Evolutionary conservation across 2,329 filamentous ascomycete species (phyloP).

Genomic region (Paracorniculantispora psalliotae): DNA sequence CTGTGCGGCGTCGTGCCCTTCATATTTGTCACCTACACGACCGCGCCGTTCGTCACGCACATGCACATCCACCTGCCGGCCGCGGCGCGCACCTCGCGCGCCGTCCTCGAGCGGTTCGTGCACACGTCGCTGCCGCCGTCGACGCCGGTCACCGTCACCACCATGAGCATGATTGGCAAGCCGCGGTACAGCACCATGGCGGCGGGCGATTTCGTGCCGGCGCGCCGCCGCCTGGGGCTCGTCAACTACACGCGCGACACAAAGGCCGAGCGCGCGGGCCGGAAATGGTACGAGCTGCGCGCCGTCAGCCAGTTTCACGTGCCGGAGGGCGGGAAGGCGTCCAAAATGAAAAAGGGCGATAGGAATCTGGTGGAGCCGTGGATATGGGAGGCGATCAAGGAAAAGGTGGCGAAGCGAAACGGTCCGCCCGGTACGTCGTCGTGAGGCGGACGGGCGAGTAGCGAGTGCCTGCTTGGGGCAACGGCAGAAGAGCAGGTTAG

Average conservation of each 20-base stretch:
- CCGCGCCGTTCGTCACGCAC: conserved; percentile 66
- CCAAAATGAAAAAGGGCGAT: conserved; percentile 7
- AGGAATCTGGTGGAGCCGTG: conserved; percentile 31
- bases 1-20: conserved; percentile 61
- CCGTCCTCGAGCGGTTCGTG: conserved; percentile 50
- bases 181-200: conserved; percentile 44
- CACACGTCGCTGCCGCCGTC: conserved; percentile 40
- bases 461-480: too few species aligned
- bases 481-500: too few species aligned
- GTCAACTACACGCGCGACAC: conserved; percentile 38
- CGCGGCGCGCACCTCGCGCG: conserved; percentile 57
- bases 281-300: conserved; percentile 37
- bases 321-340: conserved; percentile 22
- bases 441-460: too few species aligned
- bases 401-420: conserved; percentile 22
- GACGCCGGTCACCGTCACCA: conserved; percentile 46
- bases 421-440: not conserved
- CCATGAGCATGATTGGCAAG: conserved; percentile 51
- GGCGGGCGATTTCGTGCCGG: conserved; percentile 32
- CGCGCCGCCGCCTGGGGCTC: conserved; percentile 31
- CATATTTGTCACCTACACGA: conserved; percentile 57
- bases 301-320: conserved; percentile 36
- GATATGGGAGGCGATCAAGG: conserved; percentile 37
- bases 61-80: conserved; percentile 65
- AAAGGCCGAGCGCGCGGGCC: conserved; percentile 27